Base-by-base conservation (phyloP, 208 protist genomes). In the Crithidia acanthocephali region DNA sequence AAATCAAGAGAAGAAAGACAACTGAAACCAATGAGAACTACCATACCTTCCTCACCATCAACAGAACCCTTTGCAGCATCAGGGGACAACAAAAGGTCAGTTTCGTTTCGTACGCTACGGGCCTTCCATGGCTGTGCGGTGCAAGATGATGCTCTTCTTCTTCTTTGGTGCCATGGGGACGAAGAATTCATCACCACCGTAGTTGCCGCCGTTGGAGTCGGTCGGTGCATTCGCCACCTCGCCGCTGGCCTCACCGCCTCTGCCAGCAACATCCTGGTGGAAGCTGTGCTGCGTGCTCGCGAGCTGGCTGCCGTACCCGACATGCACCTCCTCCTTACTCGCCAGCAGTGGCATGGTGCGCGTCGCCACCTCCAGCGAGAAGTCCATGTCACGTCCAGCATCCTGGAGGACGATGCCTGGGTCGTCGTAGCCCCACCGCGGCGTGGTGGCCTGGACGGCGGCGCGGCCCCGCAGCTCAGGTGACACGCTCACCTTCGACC, bases 391-490 rank as follows among this genome's bases (percentile, higher is more conserved):
- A 7, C 50, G 40, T 1, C 56, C 56, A 0, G 13, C 60, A 32
- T 76, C 62, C 20, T 44, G 33, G 27, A 76, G 35, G 1, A 76
- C 44, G 10, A 76, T 44, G 1, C 60, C 71, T 4, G 61, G 71
- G 40, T 76, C 71, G 2, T 69, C 62, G 37, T 1, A n/a, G 35
- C 71, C 53, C 71, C 71, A 76, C n/a, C 71, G 71, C 6, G 50
- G 71, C 11, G 32, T 65, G 25, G 22, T 42, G 6, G 13, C 37
- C 13, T 42, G 37, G 9, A 13, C 37, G 37, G 37, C 8, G 0
- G 25, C 2, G 13, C 40, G 18, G 13, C 9, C 9, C 20, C 3
- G 42, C 4, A 25, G 6, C 44, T 27, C 5, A 6, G 23, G 37
- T 3, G 35, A 7, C 15, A 16, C 30, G 27, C 32, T 25, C 18